Evolutionary conservation across 805 yeast species (phyloP).

Genomic region (Saccharomycopsis amapae): DNA sequence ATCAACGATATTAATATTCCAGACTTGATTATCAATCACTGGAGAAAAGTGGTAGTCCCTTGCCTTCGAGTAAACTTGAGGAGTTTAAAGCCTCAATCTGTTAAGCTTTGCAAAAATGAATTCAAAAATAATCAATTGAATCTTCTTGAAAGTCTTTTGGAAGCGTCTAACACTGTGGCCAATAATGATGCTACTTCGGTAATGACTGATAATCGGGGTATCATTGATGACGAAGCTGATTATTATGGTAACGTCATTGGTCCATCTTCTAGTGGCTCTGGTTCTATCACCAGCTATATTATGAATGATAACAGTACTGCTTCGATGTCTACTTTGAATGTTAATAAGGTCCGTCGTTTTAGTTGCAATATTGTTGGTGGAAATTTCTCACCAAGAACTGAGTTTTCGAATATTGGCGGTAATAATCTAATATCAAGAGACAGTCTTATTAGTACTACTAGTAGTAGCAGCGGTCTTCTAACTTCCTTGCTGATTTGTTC

Average conservation of each 20-base stretch:
- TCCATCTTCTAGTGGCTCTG: too few species aligned
- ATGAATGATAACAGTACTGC: not conserved
- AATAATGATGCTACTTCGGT: not conserved
- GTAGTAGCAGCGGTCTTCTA: too few species aligned
- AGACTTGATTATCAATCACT: slow-evolving; percentile 6
- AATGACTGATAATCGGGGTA: not conserved
- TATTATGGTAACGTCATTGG: not conserved
- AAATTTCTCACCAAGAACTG: too few species aligned
- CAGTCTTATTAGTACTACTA: too few species aligned
- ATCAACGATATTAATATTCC: slow-evolving; percentile 5
- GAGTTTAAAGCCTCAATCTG: slow-evolving; percentile 7
- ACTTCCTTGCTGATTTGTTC: too few species aligned
- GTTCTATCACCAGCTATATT: too few species aligned
- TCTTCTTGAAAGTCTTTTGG: not conserved
- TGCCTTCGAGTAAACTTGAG: slow-evolving; percentile 9
- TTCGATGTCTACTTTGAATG: not conserved
- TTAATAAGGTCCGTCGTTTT: too few species aligned
- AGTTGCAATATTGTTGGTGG: too few species aligned
- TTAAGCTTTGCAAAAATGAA: slow-evolving; percentile 10
- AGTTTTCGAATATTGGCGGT: too few species aligned
- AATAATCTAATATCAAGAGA: too few species aligned
- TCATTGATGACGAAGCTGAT: not conserved
- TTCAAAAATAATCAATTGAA: slow-evolving; percentile 5
- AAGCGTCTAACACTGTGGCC: not conserved
- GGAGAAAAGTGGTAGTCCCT: slow-evolving; percentile 16